Percentiles rank a stretch among this genome's conserved stretches.
phyloP scores from a whole-genome alignment of 2,329 filamentous ascomycete genomes.

The Hymenoscyphus repandus region DNA sequence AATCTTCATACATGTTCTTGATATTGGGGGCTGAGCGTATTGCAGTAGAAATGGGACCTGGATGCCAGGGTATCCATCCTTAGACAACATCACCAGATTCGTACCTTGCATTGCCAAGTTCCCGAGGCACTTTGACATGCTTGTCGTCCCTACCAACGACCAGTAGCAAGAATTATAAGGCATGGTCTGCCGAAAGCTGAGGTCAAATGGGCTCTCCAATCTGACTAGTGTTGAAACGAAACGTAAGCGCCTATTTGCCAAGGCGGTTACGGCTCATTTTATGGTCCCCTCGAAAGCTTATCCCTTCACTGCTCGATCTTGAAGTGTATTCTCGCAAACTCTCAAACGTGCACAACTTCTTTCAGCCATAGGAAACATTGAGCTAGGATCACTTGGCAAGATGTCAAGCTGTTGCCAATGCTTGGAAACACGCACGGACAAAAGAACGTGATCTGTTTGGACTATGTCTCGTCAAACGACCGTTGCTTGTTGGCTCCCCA shows the following conservation, averaged over 20 bases:
- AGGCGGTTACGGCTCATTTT: not conserved
- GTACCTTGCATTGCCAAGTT: not conserved
- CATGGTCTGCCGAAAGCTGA: not conserved
- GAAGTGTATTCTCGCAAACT: not conserved
- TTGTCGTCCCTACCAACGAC: not conserved
- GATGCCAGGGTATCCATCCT: too few relatives aligned
- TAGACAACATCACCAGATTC: too few relatives aligned
- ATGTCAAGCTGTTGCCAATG: not conserved
- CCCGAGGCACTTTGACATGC: not conserved
- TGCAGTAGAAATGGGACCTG: too few relatives aligned
- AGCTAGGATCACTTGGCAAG: not conserved
- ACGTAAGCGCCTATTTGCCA: not conserved
- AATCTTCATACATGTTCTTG: too few relatives aligned
- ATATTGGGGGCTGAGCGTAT: too few relatives aligned
- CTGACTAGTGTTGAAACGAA: not conserved
- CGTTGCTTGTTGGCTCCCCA: not conserved
- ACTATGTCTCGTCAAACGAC: not conserved
- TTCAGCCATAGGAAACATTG: not conserved
- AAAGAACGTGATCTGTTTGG: not conserved
- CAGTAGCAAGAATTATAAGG: not conserved
- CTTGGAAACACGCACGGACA: not conserved
- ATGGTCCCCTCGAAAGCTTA: too few relatives aligned
- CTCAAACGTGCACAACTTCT: not conserved
- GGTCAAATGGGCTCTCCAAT: not conserved
- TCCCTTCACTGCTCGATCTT: not conserved